phyloP scores from a whole-genome alignment of 768 basidiomycete species.

The Rhizopogon sp. region DNA sequence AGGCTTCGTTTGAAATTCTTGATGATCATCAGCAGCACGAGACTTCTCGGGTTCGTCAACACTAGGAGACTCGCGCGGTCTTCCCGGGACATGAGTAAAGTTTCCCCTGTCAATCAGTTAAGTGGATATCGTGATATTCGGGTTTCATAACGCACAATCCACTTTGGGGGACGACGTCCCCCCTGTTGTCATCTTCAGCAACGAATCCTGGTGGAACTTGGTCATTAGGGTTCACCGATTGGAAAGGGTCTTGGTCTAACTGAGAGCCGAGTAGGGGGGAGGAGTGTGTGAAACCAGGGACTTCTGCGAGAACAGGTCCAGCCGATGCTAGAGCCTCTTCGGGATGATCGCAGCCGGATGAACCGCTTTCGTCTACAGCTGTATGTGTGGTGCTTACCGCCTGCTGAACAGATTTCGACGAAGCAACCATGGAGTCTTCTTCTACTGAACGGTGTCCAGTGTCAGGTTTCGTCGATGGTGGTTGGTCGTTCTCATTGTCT shows the following conservation, averaged over 20 bases:
- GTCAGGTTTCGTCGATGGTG: not conserved
- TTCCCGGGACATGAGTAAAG: not conserved
- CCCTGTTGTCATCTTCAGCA: not conserved
- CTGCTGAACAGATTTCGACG: not conserved
- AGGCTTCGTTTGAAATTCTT: not conserved
- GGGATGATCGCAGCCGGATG: not conserved
- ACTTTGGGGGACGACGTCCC: not conserved
- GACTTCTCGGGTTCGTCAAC: not conserved
- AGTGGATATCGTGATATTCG: not conserved
- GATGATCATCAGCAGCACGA: not conserved
- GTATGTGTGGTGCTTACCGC: not conserved
- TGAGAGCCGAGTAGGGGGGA: not conserved
- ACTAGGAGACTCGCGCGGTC: not conserved
- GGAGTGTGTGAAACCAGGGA: not conserved
- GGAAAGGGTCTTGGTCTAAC: not conserved
- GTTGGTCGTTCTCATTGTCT: not conserved
- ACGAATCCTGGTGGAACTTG: not conserved
- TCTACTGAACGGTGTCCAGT: not conserved
- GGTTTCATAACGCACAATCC: not conserved
- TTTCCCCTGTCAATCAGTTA: not conserved
- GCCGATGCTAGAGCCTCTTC: not conserved
- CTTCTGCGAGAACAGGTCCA: not conserved
- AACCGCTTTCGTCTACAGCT: not conserved
- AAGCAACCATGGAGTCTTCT: not conserved
- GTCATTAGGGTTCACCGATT: no score